Evolutionary conservation across 2,329 filamentous ascomycete species (phyloP), one percentile per base, ranked within the genome.

Genomic region (Hypoxylon sp.): DNA sequence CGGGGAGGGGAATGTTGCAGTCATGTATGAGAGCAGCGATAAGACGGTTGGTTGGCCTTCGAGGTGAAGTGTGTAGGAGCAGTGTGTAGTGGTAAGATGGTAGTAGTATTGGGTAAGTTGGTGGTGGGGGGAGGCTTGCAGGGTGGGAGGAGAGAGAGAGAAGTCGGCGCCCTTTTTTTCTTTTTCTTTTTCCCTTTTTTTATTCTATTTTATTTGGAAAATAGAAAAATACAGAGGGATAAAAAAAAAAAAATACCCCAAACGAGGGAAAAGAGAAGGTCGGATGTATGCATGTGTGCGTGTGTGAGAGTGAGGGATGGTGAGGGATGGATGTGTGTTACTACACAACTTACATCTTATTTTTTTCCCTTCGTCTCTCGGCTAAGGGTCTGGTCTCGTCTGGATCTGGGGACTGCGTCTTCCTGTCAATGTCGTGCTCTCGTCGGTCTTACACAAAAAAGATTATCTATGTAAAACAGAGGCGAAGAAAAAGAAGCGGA

Each of bases 41-140:
- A 65, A 67, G 66, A 68, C 65, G 31, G 65, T 69, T 64, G 68
- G 67, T 55, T 58, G 47, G 54, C n/a, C 37, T 49, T 64, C 37
- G 51, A 56, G 52, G 62, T n/a, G n/a, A n/a, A n/a, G n/a, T n/a
- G n/a, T n/a, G n/a, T n/a, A n/a, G n/a, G n/a, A n/a, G n/a, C n/a
- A n/a, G n/a, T n/a, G n/a, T 62, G 53, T 58, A 55, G 37, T 62
- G 59, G 53, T 60, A 64, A 62, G 60, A 49, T 49, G 42, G 52
- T 62, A 42, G 58, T 48, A 55, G 53, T 57, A 48, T 42, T 51
- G 42, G n/a, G 48, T 43, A 48, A 56, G 50, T 55, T 50, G 58
- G 57, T 56, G 59, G 55, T 58, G 60, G 47, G 61, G 55, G 58
- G 57, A 56, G 55, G 57, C 46, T 51, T 59, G 58, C 51, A 62